phyloP scores from a whole-genome alignment of 1,284 basidiomycete species.

The Polyporus tsugae region DNA sequence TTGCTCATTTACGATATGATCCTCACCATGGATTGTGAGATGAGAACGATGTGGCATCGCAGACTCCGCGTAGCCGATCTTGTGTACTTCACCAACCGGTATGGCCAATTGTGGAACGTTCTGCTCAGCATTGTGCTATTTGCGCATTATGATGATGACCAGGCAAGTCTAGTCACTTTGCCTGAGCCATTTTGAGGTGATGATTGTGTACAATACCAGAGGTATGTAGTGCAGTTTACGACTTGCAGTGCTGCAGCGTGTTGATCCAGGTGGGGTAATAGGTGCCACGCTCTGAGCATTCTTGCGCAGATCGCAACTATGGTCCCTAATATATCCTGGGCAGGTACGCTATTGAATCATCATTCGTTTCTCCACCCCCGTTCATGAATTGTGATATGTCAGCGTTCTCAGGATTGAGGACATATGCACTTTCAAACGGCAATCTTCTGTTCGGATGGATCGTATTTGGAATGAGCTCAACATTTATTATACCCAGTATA shows the following conservation, averaged over 20 bases:
- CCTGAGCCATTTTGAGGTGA: neutral
- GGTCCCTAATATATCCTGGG: neutral
- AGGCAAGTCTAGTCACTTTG: neutral
- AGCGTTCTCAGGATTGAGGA: neutral
- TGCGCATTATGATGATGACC: neutral
- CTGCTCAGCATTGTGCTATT: neutral
- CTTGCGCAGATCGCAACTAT: neutral
- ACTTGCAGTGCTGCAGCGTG: neutral
- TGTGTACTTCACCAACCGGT: neutral
- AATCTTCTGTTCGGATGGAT: slow-evolving; percentile 1
- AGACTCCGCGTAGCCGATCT: neutral
- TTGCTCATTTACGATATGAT: neutral
- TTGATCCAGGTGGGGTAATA: neutral
- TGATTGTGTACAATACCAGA: neutral
- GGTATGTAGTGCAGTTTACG: neutral
- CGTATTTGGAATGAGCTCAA: slow-evolving; percentile 1
- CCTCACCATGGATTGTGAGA: neutral
- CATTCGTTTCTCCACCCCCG: neutral
- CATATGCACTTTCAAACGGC: neutral
- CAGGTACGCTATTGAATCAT: neutral
- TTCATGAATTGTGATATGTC: neutral
- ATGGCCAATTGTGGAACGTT: neutral
- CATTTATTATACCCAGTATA: neutral
- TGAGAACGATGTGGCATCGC: neutral
- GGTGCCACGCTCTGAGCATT: neutral